These are phyloP conservation scores for Litchi chinensis DNA, from an alignment of 345 rosid species.

Conservation along the genomic window DNA sequence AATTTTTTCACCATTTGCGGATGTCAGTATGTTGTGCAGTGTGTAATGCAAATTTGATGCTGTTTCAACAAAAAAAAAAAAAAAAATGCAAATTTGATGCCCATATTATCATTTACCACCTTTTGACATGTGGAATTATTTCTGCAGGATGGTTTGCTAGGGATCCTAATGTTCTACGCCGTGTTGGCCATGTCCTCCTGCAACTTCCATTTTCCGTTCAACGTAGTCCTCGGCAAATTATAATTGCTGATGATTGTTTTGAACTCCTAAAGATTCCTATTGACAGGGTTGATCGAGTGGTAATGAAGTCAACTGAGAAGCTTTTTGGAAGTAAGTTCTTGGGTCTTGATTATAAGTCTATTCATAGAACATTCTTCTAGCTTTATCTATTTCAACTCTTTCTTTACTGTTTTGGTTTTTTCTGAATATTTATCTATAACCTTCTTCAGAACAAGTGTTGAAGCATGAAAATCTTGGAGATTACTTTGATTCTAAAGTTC, in stretches of 20 bases:
- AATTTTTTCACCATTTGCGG: neutral
- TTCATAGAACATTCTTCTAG: neutral
- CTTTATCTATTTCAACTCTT: constrained; percentile 3
- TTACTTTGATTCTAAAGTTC: constrained; percentile 63
- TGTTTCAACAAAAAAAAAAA: too few relatives aligned
- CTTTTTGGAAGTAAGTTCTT: constrained; percentile 83
- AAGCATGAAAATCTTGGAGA: constrained; percentile 74
- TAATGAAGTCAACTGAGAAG: constrained; percentile 80
- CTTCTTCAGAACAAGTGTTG: constrained; percentile 70
- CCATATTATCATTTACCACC: constrained; percentile 8
- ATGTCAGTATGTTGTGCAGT: neutral
- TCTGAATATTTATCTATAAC: constrained; percentile 14
- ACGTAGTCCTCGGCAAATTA: constrained; percentile 82
- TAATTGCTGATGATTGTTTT: constrained; percentile 91
- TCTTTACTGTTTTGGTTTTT: neutral
- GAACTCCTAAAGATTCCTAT: constrained; percentile 67
- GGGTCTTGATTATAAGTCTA: neutral
- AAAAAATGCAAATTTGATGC: neutral
- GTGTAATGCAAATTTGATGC: neutral
- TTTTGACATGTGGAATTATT: constrained; percentile 20
- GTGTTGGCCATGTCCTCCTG: constrained; percentile 87
- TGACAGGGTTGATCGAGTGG: constrained; percentile 70
- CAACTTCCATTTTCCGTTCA: constrained; percentile 84
- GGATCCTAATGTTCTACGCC: constrained; percentile 73
- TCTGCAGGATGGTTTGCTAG: constrained; percentile 89